Conservation (phyloP, 495 filamentous ascomycete genomes). For the Penicillium manginii region DNA sequence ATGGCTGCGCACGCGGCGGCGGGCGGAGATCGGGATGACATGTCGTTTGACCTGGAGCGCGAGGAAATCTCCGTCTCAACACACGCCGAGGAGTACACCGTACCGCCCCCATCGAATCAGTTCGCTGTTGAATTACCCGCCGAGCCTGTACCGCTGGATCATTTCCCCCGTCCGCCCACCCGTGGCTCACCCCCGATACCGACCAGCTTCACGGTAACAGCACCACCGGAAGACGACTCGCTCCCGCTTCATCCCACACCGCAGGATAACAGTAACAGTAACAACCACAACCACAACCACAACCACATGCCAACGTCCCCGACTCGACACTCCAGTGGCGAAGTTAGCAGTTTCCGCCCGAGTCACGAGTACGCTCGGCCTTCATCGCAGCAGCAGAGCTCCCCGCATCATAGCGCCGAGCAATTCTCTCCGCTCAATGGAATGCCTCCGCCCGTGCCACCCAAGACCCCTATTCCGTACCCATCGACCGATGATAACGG, state of each 20-base stretch:
- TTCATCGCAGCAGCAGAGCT: conserved; percentile 42
- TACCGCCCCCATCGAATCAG: conserved; percentile 47
- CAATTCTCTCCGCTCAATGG: conserved; percentile 40
- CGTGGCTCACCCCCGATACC: conserved; percentile 31
- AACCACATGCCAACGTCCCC: conserved; percentile 22
- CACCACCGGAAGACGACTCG: conserved; percentile 29
- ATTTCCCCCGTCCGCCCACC: conserved; percentile 35
- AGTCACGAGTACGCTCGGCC: conserved; percentile 42
- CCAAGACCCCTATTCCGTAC: conserved; percentile 78
- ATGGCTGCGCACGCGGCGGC: conserved; percentile 45
- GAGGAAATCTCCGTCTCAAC: conserved; percentile 28
- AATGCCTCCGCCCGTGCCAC: conserved; percentile 77
- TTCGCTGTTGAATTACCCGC: conserved; percentile 68
- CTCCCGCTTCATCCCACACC: conserved; percentile 40
- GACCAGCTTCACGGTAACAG: conserved; percentile 32
- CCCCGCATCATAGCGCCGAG: conserved; percentile 52
- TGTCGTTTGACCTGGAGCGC: conserved; percentile 31
- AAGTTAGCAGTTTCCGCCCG: conserved; percentile 36
- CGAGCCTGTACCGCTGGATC: conserved; percentile 46
- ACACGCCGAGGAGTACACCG: conserved; percentile 26
- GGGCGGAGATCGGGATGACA: conserved; percentile 30
- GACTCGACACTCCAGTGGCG: conserved; percentile 43
- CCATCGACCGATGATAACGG: conserved; percentile 37
- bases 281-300: too few species aligned
- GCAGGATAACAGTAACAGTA: conserved; percentile 24